phyloP scores from a whole-genome alignment of 768 basidiomycete species.

The Termitomyces sp. region DNA sequence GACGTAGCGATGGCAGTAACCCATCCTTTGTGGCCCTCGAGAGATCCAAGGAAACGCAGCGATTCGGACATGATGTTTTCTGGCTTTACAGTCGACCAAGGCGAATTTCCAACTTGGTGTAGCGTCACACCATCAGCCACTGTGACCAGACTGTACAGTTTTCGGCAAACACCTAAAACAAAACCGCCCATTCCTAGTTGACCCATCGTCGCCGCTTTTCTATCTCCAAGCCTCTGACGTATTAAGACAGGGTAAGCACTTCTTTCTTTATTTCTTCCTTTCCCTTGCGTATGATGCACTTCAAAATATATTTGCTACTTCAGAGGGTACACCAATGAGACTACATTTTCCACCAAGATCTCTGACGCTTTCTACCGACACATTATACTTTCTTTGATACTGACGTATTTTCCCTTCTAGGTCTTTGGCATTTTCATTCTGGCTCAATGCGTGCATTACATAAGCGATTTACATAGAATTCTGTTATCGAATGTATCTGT shows the following conservation, averaged over 20 bases:
- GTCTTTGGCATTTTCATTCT: background rate
- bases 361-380: conserved; percentile 50
- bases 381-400: background rate
- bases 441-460: background rate
- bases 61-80: conserved; percentile 68
- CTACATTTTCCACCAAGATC: conserved; percentile 76
- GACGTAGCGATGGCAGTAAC: conserved; percentile 98
- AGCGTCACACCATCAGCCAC: conserved; percentile 54
- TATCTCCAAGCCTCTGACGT: background rate
- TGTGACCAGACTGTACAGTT: conserved; percentile 61
- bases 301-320: conserved; percentile 82
- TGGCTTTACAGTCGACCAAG: conserved; percentile 27
- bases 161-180: conserved; percentile 26
- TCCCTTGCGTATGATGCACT: conserved; percentile 29
- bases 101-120: conserved; percentile 22
- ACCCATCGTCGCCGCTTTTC: background rate
- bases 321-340: conserved; percentile 78
- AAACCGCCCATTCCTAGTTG: background rate
- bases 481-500: background rate
- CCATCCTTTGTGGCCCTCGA: conserved; percentile 95
- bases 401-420: background rate
- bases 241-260: conserved; percentile 1
- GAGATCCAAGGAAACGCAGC: conserved; percentile 86
- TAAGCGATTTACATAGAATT: background rate
- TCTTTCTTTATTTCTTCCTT: background rate